Evolutionary conservation across 1,284 basidiomycete genomes (phyloP).

Genomic region (Trametes sp.): DNA sequence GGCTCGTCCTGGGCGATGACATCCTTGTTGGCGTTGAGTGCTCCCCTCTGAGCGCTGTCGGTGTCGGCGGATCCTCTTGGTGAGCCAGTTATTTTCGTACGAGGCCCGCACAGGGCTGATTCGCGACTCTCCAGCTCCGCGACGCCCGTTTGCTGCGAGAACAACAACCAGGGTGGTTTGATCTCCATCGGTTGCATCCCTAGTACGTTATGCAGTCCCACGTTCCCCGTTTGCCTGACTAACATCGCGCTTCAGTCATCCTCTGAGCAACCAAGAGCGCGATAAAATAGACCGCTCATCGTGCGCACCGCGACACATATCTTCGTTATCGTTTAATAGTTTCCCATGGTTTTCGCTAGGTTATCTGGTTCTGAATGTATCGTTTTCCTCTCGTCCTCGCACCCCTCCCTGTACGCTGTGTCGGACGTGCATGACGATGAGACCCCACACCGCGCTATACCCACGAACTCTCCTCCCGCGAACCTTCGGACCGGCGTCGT

Average conservation of each 20-base stretch:
- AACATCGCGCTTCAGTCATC: constrained; percentile 13
- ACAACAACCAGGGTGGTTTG: constrained; percentile 30
- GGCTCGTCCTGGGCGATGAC: constrained; percentile 16
- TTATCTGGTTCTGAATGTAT: constrained; percentile 20
- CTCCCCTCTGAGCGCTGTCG: constrained; percentile 28
- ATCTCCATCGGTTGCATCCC: constrained; percentile 33
- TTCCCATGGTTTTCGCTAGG: constrained; percentile 14
- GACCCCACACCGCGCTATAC: constrained; percentile 22
- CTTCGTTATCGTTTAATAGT: constrained; percentile 26
- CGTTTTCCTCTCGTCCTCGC: constrained; percentile 9
- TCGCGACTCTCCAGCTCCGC: constrained; percentile 14
- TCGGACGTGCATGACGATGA: constrained; percentile 6
- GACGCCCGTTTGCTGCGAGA: constrained; percentile 31
- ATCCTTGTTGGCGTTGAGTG: constrained; percentile 27
- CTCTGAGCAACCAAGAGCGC: constrained; percentile 11
- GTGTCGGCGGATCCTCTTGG: constrained; percentile 29
- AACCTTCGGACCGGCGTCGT: constrained; percentile 23
- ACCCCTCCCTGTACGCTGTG: background rate
- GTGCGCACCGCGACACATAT: constrained; percentile 18
- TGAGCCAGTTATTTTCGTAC: background rate
- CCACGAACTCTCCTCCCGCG: constrained; percentile 15
- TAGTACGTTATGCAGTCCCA: constrained; percentile 16
- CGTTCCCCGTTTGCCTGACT: background rate
- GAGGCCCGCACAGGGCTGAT: background rate
- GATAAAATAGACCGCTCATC: constrained; percentile 18